These are phyloP conservation scores for Circinella umbellata DNA, from an alignment of 371 early-diverging fungal species.

Conservation along the genomic window DNA sequence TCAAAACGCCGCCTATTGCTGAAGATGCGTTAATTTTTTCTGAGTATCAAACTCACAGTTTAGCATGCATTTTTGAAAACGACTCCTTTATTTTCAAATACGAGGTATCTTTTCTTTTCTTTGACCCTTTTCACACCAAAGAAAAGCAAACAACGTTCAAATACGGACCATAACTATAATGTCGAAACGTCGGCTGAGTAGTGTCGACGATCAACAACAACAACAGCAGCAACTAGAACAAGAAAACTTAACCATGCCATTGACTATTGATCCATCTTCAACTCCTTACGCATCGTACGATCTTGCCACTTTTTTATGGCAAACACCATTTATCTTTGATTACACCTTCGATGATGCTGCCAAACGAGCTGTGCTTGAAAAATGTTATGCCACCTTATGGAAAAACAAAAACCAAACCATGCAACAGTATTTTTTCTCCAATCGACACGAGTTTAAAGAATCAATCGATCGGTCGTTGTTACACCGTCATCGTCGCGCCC, in stretches of 20 bases:
- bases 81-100: too few species aligned
- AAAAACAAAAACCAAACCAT: constrained; percentile 47
- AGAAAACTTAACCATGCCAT: not conserved
- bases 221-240: not conserved
- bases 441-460: constrained; percentile 44
- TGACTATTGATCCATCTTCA: not conserved
- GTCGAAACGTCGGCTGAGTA: constrained; percentile 12
- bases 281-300: constrained; percentile 16
- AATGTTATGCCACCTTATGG: constrained; percentile 60
- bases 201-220: constrained; percentile 4
- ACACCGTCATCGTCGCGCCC: constrained; percentile 17
- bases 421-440: constrained; percentile 52
- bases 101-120: not conserved
- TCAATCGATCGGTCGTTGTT: constrained; percentile 33
- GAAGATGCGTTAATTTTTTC: not conserved
- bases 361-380: constrained; percentile 50
- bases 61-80: too few species aligned
- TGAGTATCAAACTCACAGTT: not conserved
- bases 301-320: constrained; percentile 46
- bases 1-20: too few species aligned
- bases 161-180: not conserved
- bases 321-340: constrained; percentile 49
- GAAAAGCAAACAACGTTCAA: too few species aligned
- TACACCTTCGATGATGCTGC: constrained; percentile 51
- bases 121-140: not conserved